phyloP scores from a whole-genome alignment of 352 stramenopile species.

The Pythium insidiosum region DNA sequence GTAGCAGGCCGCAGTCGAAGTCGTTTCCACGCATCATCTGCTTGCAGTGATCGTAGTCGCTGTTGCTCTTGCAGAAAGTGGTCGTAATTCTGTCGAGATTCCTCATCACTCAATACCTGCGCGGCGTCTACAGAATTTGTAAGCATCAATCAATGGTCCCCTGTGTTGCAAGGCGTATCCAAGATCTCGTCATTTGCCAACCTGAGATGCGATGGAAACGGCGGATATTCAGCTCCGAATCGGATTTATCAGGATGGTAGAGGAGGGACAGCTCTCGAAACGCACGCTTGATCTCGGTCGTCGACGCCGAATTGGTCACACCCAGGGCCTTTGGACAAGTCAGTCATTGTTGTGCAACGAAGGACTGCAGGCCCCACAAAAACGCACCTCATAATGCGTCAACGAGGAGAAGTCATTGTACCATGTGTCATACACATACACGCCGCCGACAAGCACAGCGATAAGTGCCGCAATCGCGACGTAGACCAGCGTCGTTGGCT shows the following conservation, averaged over 20 bases:
- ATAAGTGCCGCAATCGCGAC: too few relatives aligned
- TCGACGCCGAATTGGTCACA: slow-evolving; percentile 11
- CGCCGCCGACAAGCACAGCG: too few relatives aligned
- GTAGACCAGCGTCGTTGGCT: too few relatives aligned
- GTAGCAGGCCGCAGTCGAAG: slow-evolving; percentile 3
- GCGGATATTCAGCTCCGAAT: slow-evolving; percentile 17
- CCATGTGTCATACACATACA: slow-evolving; percentile 23
- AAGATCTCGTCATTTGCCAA: too few relatives aligned
- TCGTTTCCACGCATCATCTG: slow-evolving; percentile 7
- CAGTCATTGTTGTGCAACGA: too few relatives aligned
- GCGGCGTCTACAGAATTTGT: slow-evolving; percentile 21
- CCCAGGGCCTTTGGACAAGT: slow-evolving; percentile 29
- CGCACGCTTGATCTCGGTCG: slow-evolving; percentile 38
- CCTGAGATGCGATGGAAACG: slow-evolving; percentile 32
- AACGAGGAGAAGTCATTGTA: slow-evolving; percentile 29
- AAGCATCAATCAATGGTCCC: neutral
- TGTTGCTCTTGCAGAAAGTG: slow-evolving; percentile 17
- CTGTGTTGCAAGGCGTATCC: neutral
- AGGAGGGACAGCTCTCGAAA: slow-evolving; percentile 65
- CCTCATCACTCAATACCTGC: slow-evolving; percentile 16
- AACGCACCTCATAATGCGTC: slow-evolving; percentile 26
- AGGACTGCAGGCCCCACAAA: neutral
- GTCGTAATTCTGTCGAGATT: slow-evolving; percentile 18
- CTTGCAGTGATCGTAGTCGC: slow-evolving; percentile 12
- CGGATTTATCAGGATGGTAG: slow-evolving; percentile 67